These are phyloP conservation scores for Sorghum bicolor DNA, from an alignment of 176 grass and related monocot genomes.

Conservation along the genomic window DNA sequence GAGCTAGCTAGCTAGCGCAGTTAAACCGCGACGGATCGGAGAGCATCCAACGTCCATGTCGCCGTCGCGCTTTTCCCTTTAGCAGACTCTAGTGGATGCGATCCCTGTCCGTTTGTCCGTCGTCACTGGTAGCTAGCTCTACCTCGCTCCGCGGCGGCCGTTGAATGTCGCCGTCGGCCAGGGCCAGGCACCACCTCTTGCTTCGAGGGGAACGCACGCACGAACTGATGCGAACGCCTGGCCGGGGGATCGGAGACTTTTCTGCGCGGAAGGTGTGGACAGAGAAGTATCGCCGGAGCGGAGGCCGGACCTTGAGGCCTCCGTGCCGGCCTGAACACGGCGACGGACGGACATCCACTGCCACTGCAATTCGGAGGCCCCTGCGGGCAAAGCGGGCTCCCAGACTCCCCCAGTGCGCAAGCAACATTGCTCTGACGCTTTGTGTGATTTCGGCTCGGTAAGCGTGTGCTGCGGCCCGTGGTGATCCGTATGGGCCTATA, in stretches of 20 bases:
- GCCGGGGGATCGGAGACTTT: neutral
- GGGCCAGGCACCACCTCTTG: neutral
- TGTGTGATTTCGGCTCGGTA: neutral
- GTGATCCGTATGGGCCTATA: no score
- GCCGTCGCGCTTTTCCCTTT: neutral
- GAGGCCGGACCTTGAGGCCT: no score
- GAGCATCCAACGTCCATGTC: neutral
- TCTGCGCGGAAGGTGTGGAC: neutral
- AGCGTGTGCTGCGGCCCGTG: no score
- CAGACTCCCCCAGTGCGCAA: no score
- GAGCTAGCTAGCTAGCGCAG: no score
- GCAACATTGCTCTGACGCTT: neutral
- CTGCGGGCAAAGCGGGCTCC: no score
- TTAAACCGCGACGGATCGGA: neutral
- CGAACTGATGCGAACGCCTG: neutral
- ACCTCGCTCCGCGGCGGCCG: neutral
- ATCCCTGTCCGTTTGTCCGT: neutral
- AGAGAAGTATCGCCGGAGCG: neutral
- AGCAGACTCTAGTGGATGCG: neutral
- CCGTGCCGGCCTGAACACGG: neutral
- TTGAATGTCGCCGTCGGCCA: constrained; percentile 14
- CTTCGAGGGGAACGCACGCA: neutral
- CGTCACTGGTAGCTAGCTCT: neutral
- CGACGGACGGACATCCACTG: no score
- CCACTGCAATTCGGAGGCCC: no score